A percentile compares a stretch with the other conserved stretches of the same genome.
These are phyloP conservation scores for Exophiala oligosperma DNA, from an alignment of 2,329 filamentous ascomycete genomes.

Conservation along the genomic window DNA sequence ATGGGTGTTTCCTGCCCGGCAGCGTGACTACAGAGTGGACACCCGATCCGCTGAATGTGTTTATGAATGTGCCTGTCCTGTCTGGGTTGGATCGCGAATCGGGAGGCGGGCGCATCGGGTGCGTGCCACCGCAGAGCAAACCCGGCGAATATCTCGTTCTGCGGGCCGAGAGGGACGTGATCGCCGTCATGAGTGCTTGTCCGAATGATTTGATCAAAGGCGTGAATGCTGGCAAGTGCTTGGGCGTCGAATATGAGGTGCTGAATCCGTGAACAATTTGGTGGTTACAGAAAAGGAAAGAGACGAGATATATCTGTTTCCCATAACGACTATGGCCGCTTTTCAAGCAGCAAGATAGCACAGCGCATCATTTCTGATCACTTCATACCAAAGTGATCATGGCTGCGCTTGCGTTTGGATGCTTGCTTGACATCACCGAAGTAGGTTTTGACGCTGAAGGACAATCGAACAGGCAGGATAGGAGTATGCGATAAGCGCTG, in stretches of 20 bases:
- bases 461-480: too few relatives aligned
- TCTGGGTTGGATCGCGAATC: slow-evolving; percentile 5
- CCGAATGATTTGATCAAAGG: slow-evolving; percentile 41
- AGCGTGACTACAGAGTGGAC: slow-evolving; percentile 31
- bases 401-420: too few relatives aligned
- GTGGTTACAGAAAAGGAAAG: too few relatives aligned
- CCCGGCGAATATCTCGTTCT: slow-evolving; percentile 38
- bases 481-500: too few relatives aligned
- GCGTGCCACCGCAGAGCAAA: slow-evolving; percentile 34
- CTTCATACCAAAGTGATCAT: too few relatives aligned
- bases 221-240: slow-evolving; percentile 38
- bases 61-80: slow-evolving; percentile 43
- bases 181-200: slow-evolving; percentile 45
- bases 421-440: too few relatives aligned
- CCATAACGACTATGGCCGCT: too few relatives aligned
- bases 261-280: background rate
- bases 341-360: too few relatives aligned
- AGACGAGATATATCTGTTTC: too few relatives aligned
- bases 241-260: slow-evolving; percentile 31
- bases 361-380: too few relatives aligned
- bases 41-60: slow-evolving; percentile 45
- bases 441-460: too few relatives aligned
- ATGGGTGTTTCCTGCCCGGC: slow-evolving; percentile 26
- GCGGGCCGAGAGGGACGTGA: slow-evolving; percentile 36
- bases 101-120: slow-evolving; percentile 34